phyloP scores from a whole-genome alignment of 768 basidiomycete genomes.

The Fibroporia radiculosa region DNA sequence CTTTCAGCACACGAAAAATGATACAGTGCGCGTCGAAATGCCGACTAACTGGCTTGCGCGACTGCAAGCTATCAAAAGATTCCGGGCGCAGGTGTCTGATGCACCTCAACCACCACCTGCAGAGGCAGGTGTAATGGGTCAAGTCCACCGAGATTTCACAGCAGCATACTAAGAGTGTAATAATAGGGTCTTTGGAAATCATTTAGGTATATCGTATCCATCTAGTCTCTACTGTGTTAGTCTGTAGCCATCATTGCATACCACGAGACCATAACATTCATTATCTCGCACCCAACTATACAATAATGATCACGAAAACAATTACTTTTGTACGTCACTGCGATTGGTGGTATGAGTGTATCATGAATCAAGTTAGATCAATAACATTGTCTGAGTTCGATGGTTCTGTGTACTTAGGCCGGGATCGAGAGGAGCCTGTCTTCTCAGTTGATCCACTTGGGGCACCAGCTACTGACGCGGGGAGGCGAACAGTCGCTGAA shows the following conservation, averaged over 20 bases:
- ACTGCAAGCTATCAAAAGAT: conserved; percentile 70
- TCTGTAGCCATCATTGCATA: conserved; percentile 10
- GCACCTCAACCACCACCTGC: conserved; percentile 13
- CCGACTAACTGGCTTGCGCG: conserved; percentile 86
- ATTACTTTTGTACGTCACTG: background rate
- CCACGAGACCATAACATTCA: conserved; percentile 5
- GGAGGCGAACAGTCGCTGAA: background rate
- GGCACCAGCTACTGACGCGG: too few relatives aligned
- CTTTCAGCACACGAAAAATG: conserved; percentile 64
- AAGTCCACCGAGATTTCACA: conserved; percentile 28
- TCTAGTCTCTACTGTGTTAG: background rate
- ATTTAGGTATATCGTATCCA: background rate
- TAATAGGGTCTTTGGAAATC: background rate
- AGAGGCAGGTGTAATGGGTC: conserved; percentile 21
- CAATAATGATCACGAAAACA: background rate
- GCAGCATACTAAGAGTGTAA: conserved; percentile 15
- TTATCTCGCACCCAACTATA: background rate
- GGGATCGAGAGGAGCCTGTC: background rate
- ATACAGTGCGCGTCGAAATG: conserved; percentile 66
- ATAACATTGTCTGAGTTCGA: conserved; percentile 27
- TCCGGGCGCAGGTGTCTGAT: conserved; percentile 27
- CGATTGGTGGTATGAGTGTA: background rate
- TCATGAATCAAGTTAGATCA: conserved; percentile 29
- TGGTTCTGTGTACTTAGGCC: conserved; percentile 5
- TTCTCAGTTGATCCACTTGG: too few relatives aligned